Evolutionary conservation across 2,329 filamentous ascomycete genomes (phyloP).

Genomic region (Aspergillus sp.): DNA sequence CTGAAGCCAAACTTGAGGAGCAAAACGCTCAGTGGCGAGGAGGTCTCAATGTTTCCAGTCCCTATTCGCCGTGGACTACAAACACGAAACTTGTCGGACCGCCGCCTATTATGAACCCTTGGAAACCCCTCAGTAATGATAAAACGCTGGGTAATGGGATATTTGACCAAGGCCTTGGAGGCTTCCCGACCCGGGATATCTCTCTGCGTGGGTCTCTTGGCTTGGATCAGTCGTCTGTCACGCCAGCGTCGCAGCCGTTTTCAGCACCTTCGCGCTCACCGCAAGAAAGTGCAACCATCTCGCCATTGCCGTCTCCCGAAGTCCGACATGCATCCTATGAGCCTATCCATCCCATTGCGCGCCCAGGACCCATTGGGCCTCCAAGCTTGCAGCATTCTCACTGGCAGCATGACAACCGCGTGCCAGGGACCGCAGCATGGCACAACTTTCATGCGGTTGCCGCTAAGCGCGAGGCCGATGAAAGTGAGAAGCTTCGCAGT

Average conservation of each 20-base stretch:
- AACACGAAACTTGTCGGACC: conserved; percentile 36
- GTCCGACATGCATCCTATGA: conserved; percentile 38
- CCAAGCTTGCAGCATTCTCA: conserved; percentile 37
- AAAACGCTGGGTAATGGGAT: conserved; percentile 64
- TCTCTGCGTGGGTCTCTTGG: conserved; percentile 41
- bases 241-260: conserved; percentile 32
- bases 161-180: conserved; percentile 55
- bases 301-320: conserved; percentile 41
- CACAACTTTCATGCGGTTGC: conserved; percentile 44
- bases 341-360: conserved; percentile 39
- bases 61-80: conserved; percentile 40
- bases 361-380: conserved; percentile 48
- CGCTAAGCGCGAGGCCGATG: conserved; percentile 41
- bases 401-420: conserved; percentile 31
- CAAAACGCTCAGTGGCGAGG: conserved; percentile 40
- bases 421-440: conserved; percentile 40
- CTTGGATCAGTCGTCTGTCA: conserved; percentile 40
- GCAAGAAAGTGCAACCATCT: conserved; percentile 34
- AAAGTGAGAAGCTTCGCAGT: conserved; percentile 40
- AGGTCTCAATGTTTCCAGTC: conserved; percentile 35
- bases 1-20: conserved; percentile 33
- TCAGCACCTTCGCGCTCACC: conserved; percentile 29
- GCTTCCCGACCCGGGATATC: conserved; percentile 48
- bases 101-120: conserved; percentile 51
- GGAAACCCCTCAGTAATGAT: conserved; percentile 58